Percentiles rank a stretch among this genome's conserved stretches.
Conservation (phyloP, 2,329 filamentous ascomycete genomes). For the Beauveria sp. region DNA sequence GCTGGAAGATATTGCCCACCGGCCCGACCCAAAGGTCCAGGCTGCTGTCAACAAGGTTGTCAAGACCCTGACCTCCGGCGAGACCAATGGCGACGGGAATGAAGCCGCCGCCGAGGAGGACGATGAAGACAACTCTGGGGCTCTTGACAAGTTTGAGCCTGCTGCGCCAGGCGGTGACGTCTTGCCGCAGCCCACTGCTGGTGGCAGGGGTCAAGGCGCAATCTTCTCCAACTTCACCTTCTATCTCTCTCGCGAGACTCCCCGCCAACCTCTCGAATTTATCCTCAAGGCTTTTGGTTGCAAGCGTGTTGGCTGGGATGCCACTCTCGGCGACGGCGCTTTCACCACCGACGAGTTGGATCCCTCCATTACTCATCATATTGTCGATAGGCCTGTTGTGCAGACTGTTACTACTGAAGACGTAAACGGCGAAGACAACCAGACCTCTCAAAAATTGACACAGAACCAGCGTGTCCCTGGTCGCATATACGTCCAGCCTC, state of each 20-base stretch:
- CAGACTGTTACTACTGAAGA: conserved; percentile 47
- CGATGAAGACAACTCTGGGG: conserved; percentile 38
- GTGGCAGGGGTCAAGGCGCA: conserved; percentile 59
- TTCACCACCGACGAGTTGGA: conserved; percentile 88
- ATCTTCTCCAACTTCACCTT: conserved; percentile 86
- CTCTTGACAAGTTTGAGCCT: conserved; percentile 87
- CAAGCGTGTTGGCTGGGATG: conserved; percentile 92
- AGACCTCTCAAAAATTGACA: conserved; percentile 50
- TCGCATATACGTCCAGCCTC: conserved; percentile 86
- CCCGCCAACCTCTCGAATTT: conserved; percentile 84
- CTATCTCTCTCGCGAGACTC: conserved; percentile 89
- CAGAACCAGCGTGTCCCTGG: conserved; percentile 75
- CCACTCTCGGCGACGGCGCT: conserved; percentile 80
- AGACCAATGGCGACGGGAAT: conserved; percentile 27
- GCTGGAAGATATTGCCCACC: conserved; percentile 38
- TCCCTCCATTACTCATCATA: conserved; percentile 86
- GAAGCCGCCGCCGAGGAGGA: conserved; percentile 25
- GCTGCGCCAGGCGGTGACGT: conserved; percentile 77
- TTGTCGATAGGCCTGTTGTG: conserved; percentile 81
- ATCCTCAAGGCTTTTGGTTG: conserved; percentile 90
- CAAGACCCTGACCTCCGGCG: conserved; percentile 54
- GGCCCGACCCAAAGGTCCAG: conserved; percentile 55
- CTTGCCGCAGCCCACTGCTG: conserved; percentile 67
- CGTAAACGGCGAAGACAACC: conserved; percentile 49
- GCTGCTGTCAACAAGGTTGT: conserved; percentile 62